phyloP scores from a whole-genome alignment of 2,329 filamentous ascomycete species.

The Aspergillus sp. region DNA sequence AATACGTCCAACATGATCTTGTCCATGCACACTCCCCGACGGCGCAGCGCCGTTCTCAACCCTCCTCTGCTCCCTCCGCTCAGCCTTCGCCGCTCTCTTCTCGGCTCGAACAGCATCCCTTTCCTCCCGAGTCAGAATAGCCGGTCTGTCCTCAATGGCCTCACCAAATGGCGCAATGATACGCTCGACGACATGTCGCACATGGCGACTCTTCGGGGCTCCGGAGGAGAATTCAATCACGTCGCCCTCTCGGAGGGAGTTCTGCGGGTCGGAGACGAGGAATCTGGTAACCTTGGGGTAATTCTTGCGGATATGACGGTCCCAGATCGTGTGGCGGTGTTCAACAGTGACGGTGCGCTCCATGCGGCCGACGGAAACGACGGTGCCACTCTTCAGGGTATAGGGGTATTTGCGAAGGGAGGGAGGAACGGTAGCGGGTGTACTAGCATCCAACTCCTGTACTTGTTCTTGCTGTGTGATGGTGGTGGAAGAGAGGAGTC shows the following conservation, averaged over 20 bases:
- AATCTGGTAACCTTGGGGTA: constrained; percentile 41
- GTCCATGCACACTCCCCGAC: constrained; percentile 16
- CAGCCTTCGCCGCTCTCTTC: constrained; percentile 39
- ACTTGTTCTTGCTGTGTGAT: constrained; percentile 2
- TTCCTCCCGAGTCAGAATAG: constrained; percentile 41
- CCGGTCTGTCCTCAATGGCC: constrained; percentile 41
- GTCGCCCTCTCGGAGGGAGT: constrained; percentile 50
- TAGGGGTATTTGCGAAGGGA: constrained; percentile 43
- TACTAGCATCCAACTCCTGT: not conserved
- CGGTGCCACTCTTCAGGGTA: constrained; percentile 43
- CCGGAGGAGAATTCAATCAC: constrained; percentile 51
- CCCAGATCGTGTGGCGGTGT: constrained; percentile 40
- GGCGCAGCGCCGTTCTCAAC: constrained; percentile 20
- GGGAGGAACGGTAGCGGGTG: constrained; percentile 26
- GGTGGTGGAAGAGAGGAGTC: constrained; percentile 14
- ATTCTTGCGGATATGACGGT: constrained; percentile 42
- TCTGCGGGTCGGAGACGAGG: constrained; percentile 45
- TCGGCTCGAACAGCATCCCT: constrained; percentile 36
- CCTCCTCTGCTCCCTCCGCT: constrained; percentile 35
- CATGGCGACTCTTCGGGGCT: constrained; percentile 41
- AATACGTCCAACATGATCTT: constrained; percentile 35
- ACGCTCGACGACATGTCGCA: constrained; percentile 48
- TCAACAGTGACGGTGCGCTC: constrained; percentile 46
- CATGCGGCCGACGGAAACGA: constrained; percentile 48
- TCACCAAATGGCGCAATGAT: constrained; percentile 48